Base-by-base conservation (phyloP, 2,329 filamentous ascomycete genomes). In the Aureobasidium namibiae region DNA sequence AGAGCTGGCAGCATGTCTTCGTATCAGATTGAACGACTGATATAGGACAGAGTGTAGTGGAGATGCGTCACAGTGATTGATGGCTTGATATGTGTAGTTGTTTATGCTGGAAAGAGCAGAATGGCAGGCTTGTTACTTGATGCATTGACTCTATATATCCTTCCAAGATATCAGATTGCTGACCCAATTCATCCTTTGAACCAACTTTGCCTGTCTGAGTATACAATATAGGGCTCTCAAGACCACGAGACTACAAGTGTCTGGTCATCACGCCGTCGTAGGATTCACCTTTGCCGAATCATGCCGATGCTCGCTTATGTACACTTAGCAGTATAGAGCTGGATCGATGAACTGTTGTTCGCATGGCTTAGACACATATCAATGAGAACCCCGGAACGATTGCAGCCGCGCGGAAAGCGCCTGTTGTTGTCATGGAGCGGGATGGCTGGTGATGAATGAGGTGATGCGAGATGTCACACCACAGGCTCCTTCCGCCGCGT, bases 191-290 rank as follows among this genome's bases (percentile, higher is more conserved):
- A 52, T 34, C 34, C 21, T 52, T 7, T 8, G 5, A 26, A 16
- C 42, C 13, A 45, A 9, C 4, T 23, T 13, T 39, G 18, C 36
- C n/a, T 39, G 8, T 18, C 10, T 8, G 14, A 6, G 16, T 41
- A 38, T 52, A 52, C 49, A 26, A 39, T 10, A 21, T 39, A 39
- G 49, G 34, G 49, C 3, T 29, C 13, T 7, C 23, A 52, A 21
- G 34, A 29, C 13, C 11, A 52, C 33, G 23, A 38, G 46, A 21
- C 29, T 16, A 36, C 18, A 18, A 18, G 3, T 16, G 6, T 53
- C 36, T 53, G 49, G n/a, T 33, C 50, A 54, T 54, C 50, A 54
- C 50, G 50, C 50, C 36, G 26, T 42, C 50, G 50, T 14, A 39
- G 48, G 48, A 52, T 52, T 39, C 14, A 11, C 8, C 21, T 16